Base-by-base conservation (phyloP, 495 filamentous ascomycete species). In the Penicillium cataractarum region DNA sequence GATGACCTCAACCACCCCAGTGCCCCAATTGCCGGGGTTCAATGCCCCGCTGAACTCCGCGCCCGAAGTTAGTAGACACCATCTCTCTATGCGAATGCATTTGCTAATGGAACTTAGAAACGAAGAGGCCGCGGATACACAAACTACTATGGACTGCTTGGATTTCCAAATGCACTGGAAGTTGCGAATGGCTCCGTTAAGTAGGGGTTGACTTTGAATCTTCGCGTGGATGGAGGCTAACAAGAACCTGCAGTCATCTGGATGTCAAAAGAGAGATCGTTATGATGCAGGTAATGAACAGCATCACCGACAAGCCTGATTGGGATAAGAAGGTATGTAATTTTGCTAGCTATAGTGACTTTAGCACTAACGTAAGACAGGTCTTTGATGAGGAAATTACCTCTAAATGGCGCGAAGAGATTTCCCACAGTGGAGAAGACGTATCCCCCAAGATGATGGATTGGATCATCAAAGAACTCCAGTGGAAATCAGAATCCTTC, bases 381-480 rank as follows among this genome's bases (percentile, higher is more conserved):
- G 65, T 74, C 0, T 84, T 83, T 46, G 76, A 88, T 61, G 74
- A 83, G 3, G 53, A 63, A 40, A 77, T 80, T 55, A 71, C 71
- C 0, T 32, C 52, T 0, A 75, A 76, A 59, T 83, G 81, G 79
- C 67, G 70, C 6, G 37, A 71, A 15, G 78, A 82, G 58, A 64
- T 76, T 12, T 27, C 62, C 4, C 55, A 57, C 1, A 60, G 66
- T 24, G 69, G 55, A 0, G 39, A 65, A 37, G 79, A 78, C 55
- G 62, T 86, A 2, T 76, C 78, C 0, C 53, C 70, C 4, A 71
- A 69, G 6, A 85, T 87, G 83, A 74, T 83, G 53, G 75, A 85
- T 12, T 80, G 73, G 62, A 78, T 84, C 62, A 75, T 86, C 51
- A 58, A 69, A 35, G 85, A 88, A 60, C 71, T 86, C 8, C 74